Percentiles rank a stretch among this genome's conserved stretches.
phyloP scores from a whole-genome alignment of 2,329 filamentous ascomycete species.

The Pseudogymnoascus sp. region DNA sequence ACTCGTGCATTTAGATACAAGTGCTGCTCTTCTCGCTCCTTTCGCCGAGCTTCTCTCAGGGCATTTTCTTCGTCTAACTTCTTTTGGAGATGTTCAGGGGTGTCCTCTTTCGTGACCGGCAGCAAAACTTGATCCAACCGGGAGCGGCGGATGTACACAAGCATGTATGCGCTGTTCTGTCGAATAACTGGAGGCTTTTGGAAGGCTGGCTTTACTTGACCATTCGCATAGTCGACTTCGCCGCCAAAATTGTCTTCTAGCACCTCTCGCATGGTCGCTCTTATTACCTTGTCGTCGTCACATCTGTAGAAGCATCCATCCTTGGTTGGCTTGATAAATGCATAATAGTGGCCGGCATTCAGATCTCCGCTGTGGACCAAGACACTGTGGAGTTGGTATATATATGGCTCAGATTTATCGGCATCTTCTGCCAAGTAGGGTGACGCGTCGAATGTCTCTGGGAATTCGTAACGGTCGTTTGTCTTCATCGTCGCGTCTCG shows the following conservation, averaged over 20 bases:
- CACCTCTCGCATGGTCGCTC: conserved; percentile 81
- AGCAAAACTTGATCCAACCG: conserved; percentile 75
- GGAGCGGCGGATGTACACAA: conserved; percentile 91
- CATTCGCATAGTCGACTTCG: conserved; percentile 53
- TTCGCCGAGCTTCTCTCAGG: conserved; percentile 64
- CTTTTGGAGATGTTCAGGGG: conserved; percentile 70
- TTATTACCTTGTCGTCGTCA: conserved; percentile 95
- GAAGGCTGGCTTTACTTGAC: conserved; percentile 28
- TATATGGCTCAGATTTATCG: conserved; percentile 80
- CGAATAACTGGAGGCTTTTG: conserved; percentile 50
- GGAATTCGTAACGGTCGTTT: conserved; percentile 86
- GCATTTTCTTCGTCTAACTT: conserved; percentile 76
- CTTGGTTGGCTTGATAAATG: conserved; percentile 87
- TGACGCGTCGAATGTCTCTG: conserved; percentile 71
- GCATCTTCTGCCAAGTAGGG: conserved; percentile 82
- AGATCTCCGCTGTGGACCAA: conserved; percentile 93
- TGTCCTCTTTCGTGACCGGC: conserved; percentile 65
- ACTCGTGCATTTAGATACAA: conserved; percentile 81
- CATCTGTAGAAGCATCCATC: conserved; percentile 95
- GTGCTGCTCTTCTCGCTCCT: conserved; percentile 89
- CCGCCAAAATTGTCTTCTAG: conserved; percentile 96
- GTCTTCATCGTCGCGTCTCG: conserved; percentile 99
- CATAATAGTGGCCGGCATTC: conserved; percentile 97
- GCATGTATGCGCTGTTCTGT: conserved; percentile 89
- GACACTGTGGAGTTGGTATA: conserved; percentile 89